phyloP scores from a whole-genome alignment of 352 stramenopile genomes.

The Globisporangium apiculatum region DNA sequence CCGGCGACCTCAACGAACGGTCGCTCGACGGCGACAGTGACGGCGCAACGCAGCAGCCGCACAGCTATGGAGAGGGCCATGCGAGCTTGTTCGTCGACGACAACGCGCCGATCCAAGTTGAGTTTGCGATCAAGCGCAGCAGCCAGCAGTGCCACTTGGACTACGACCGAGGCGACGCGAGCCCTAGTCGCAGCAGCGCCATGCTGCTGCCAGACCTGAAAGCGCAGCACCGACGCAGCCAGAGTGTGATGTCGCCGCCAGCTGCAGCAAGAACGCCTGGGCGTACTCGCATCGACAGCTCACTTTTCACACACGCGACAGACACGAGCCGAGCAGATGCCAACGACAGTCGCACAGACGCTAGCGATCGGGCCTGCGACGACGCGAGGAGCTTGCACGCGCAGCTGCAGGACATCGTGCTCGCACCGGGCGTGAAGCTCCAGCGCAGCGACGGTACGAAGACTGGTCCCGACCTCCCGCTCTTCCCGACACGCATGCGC shows the following conservation, averaged over 20 bases:
- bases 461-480: conserved; percentile 18
- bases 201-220: conserved; percentile 9
- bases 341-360: not conserved
- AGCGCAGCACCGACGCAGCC: conserved; percentile 1
- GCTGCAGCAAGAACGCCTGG: not conserved
- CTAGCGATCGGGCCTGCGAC: not conserved
- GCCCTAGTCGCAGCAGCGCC: not conserved
- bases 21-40: not conserved
- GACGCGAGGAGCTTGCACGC: not conserved
- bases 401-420: conserved; percentile 12
- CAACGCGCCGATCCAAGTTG: conserved; percentile 12
- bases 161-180: too few species aligned
- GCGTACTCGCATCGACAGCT: too few species aligned
- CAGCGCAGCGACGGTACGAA: conserved; percentile 16
- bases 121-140: conserved; percentile 9
- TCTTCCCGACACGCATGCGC: conserved; percentile 21
- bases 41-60: not conserved
- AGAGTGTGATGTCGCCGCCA: not conserved
- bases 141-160: not conserved
- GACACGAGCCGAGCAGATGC: not conserved
- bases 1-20: not conserved
- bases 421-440: conserved; percentile 24
- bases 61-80: not conserved
- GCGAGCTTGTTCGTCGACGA: not conserved
- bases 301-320: not conserved